Conservation (phyloP, 768 basidiomycete genomes). For the Hypholoma fasciculare region DNA sequence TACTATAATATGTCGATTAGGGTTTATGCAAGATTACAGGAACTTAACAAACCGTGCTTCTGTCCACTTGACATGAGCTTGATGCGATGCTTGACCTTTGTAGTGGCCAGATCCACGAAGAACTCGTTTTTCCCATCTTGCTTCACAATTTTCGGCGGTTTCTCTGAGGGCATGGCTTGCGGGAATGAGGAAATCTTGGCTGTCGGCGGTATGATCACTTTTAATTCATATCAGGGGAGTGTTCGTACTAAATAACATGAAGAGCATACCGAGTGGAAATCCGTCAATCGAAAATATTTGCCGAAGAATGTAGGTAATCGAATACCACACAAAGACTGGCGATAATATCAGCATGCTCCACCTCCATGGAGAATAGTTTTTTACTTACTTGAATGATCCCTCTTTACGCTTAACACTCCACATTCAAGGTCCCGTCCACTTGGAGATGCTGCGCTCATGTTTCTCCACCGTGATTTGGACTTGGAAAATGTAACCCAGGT, state of each 20-base stretch:
- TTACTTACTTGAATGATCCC: too few relatives aligned
- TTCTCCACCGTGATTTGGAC: too few relatives aligned
- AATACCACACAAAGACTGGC: not conserved
- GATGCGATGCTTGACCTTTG: slow-evolving; percentile 3
- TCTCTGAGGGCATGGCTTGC: not conserved
- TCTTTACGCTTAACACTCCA: too few relatives aligned
- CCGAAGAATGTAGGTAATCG: not conserved
- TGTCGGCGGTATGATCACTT: not conserved
- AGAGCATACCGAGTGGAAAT: not conserved
- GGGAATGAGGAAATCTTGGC: not conserved
- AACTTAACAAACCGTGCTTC: slow-evolving; percentile 1
- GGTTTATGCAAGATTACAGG: not conserved
- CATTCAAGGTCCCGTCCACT: too few relatives aligned
- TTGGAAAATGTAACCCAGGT: not conserved
- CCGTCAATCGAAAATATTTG: not conserved
- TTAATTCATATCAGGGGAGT: not conserved
- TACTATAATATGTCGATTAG: not conserved
- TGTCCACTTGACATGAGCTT: slow-evolving; percentile 6
- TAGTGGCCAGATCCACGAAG: slow-evolving; percentile 6
- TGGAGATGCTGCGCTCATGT: too few relatives aligned
- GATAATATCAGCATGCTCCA: too few relatives aligned
- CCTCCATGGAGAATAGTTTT: too few relatives aligned
- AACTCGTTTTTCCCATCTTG: not conserved
- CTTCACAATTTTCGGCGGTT: not conserved
- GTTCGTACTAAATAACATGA: not conserved